These are phyloP conservation scores for Mycocentrospora acerina DNA, from an alignment of 2,329 filamentous ascomycete species.

Conservation along the genomic window DNA sequence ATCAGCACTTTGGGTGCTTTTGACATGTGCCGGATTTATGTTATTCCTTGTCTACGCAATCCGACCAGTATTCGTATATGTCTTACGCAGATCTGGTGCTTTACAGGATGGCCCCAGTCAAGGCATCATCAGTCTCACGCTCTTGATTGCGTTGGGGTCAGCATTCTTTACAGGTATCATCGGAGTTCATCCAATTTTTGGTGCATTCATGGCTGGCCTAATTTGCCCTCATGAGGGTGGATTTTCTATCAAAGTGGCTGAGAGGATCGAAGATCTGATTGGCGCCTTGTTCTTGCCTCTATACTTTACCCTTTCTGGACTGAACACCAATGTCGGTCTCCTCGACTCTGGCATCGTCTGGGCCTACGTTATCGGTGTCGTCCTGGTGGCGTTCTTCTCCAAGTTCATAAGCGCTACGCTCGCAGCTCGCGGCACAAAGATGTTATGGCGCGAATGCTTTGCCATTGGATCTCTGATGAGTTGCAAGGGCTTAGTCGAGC, in stretches of 20 bases:
- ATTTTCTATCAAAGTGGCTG: constrained; percentile 86
- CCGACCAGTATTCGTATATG: constrained; percentile 72
- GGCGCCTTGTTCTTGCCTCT: constrained; percentile 81
- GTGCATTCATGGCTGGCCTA: constrained; percentile 83
- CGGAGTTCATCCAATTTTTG: constrained; percentile 92
- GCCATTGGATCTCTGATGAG: constrained; percentile 91
- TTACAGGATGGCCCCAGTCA: constrained; percentile 88
- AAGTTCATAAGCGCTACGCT: constrained; percentile 83
- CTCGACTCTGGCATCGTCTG: constrained; percentile 80
- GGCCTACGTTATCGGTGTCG: constrained; percentile 86
- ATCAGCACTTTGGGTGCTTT: constrained; percentile 79
- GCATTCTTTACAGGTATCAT: constrained; percentile 90
- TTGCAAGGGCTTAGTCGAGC: constrained; percentile 91
- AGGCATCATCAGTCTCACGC: constrained; percentile 76
- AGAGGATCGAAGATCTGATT: constrained; percentile 92
- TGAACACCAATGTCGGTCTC: constrained; percentile 84
- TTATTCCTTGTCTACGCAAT: constrained; percentile 74
- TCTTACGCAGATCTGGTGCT: constrained; percentile 71
- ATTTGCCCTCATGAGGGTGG: constrained; percentile 89
- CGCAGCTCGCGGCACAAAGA: constrained; percentile 71
- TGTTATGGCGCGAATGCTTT: constrained; percentile 88
- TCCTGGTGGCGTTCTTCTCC: constrained; percentile 76
- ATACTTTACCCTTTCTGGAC: constrained; percentile 89
- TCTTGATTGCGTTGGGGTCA: constrained; percentile 75
- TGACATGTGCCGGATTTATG: constrained; percentile 73